Evolutionary conservation across 306 rosid genomes (phyloP).

Genomic region (Corylus avellana): DNA sequence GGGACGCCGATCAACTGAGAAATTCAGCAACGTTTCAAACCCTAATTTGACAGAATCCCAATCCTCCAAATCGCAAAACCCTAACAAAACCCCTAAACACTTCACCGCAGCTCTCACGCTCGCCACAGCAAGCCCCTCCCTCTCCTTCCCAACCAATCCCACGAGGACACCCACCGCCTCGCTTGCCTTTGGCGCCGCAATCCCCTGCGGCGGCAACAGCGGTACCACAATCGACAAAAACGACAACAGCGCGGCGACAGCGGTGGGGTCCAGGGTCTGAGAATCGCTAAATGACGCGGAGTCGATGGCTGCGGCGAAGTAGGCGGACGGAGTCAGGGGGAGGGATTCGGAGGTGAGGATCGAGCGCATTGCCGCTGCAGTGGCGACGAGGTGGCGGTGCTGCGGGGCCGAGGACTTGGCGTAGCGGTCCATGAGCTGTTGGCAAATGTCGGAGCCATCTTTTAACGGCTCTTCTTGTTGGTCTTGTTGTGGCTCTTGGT

Average conservation of each 20-base stretch:
- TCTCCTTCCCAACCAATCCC: slow-evolving; percentile 41
- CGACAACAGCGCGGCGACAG: slow-evolving; percentile 62
- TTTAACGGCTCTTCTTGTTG: slow-evolving; percentile 36
- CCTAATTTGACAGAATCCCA: slow-evolving; percentile 76
- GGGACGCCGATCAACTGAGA: slow-evolving; percentile 80
- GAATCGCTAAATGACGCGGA: slow-evolving; percentile 29
- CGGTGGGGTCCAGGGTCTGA: slow-evolving; percentile 49
- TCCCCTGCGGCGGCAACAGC: slow-evolving; percentile 39
- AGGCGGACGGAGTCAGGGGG: slow-evolving; percentile 66
- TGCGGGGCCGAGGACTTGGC: slow-evolving; percentile 80
- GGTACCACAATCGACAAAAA: slow-evolving; percentile 70
- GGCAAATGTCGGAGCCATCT: slow-evolving; percentile 65
- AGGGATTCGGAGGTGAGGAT: slow-evolving; percentile 69
- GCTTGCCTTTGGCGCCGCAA: slow-evolving; percentile 45
- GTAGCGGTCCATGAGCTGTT: slow-evolving; percentile 89
- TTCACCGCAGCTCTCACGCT: slow-evolving; percentile 67
- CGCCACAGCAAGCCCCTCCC: slow-evolving; percentile 51
- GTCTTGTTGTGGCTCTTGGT: slow-evolving; percentile 7
- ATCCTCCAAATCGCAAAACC: slow-evolving; percentile 76
- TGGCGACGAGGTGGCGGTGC: slow-evolving; percentile 85
- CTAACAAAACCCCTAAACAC: slow-evolving; percentile 75
- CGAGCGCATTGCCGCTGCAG: slow-evolving; percentile 76
- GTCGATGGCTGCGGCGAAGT: slow-evolving; percentile 73
- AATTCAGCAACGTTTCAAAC: slow-evolving; percentile 60
- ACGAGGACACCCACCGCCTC: slow-evolving; percentile 54